Conservation (phyloP, 2,329 filamentous ascomycete genomes). For the Aspergillus latus region DNA sequence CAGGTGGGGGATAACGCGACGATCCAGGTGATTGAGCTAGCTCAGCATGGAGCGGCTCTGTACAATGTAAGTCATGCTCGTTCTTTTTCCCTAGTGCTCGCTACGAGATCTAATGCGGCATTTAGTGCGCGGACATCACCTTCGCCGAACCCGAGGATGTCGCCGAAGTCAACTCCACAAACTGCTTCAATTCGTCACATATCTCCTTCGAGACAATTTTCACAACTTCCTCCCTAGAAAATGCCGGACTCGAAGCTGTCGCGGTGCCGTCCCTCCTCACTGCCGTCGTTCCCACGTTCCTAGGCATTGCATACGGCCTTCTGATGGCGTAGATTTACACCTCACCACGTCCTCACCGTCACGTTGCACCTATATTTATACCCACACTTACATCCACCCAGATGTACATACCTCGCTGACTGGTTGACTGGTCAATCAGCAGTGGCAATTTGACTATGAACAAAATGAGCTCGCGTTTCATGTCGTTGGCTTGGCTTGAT, state of each 20-base stretch:
- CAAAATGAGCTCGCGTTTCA: constrained; percentile 2
- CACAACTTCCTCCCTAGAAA: constrained; percentile 34
- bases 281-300: constrained; percentile 27
- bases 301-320: constrained; percentile 20
- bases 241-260: constrained; percentile 23
- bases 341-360: background rate
- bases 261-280: constrained; percentile 17
- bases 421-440: constrained; percentile 6
- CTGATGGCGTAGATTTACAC: constrained; percentile 3
- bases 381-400: background rate
- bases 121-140: constrained; percentile 88
- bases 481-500: background rate
- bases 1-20: constrained; percentile 84
- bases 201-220: constrained; percentile 78
- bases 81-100: background rate
- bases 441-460: constrained; percentile 1
- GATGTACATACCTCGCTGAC: constrained; percentile 3
- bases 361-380: background rate
- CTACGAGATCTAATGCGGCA: background rate
- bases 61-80: constrained; percentile 65
- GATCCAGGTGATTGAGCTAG: constrained; percentile 82
- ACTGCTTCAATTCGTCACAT: constrained; percentile 84
- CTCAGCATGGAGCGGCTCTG: constrained; percentile 77
- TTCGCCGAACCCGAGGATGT: constrained; percentile 81
- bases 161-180: constrained; percentile 70